Base-by-base conservation (phyloP, 768 basidiomycete genomes). In the Kwoniella newhampshirensis region DNA sequence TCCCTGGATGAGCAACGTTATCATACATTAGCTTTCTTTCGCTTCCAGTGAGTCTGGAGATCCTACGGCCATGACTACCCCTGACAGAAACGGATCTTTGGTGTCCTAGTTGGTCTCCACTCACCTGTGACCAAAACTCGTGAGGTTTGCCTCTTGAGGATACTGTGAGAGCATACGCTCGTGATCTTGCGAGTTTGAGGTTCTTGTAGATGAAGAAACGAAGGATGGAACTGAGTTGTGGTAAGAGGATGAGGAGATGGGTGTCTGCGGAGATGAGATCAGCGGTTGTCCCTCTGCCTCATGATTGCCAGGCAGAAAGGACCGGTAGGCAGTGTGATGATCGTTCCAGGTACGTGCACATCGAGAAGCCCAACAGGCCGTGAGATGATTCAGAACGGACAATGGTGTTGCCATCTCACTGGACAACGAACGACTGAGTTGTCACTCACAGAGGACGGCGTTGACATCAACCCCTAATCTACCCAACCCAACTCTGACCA, bases 171-270 rank as follows among this genome's bases (percentile, higher is more conserved):
- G 85, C 76, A 62, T 72, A 77, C 11, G 84, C 90, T 11, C 75
- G 44, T 0, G 75, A 70, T 21, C 75, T 83, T 0, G 91, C 89
- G 41, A 91, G 82, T 25, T 84, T 82, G 44, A 94, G 85, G 75
- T 94, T 93, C 43, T 84, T 84, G 26, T 85, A 81, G 48, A 97
- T 82, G 78, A 93, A 93, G 79, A 87, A 93, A 2, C 80, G 81
- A 47, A 94, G 80, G 54, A 97, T 86, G 18, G 77, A 77, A 0
- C 88, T 87, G 32, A 88, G 70, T 78, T 93, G 90, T 0, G 83
- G 79, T 8, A 87, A 85, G 4, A 92, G 70, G 52, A 91, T 81
- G 50, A 91, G 79, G 13, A 88, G 71, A 0, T 88, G 82, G 12
- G 88, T 87, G 73, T 90, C 89, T 90, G 63, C 9, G 21, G 9